phyloP scores from a whole-genome alignment of 768 basidiomycete species.

The Suillus bovinus region DNA sequence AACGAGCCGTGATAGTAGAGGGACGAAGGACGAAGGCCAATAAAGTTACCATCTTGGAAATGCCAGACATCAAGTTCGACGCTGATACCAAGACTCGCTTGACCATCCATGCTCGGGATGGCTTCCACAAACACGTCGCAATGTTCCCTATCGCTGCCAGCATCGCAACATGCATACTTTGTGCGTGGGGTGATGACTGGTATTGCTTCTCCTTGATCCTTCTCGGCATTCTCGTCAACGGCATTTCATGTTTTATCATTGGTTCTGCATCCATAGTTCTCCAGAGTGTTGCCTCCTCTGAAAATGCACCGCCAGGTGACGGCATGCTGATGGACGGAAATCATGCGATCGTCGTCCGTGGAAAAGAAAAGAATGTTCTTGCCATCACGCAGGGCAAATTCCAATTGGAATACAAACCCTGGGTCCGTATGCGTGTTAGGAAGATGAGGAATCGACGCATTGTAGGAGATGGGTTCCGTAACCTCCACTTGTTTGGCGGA shows the following conservation, averaged over 20 bases:
- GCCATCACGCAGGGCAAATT: constrained; percentile 22
- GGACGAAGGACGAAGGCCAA: constrained; percentile 22
- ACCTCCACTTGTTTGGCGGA: background rate
- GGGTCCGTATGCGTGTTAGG: constrained; percentile 15
- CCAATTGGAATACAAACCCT: constrained; percentile 17
- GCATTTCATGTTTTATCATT: constrained; percentile 26
- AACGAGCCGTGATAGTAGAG: constrained; percentile 1
- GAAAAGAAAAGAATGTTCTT: constrained; percentile 18
- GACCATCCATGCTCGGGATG: constrained; percentile 6
- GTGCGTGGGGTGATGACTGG: constrained; percentile 30
- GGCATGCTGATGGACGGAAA: constrained; percentile 13
- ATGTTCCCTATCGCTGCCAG: constrained; percentile 29
- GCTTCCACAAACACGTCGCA: constrained; percentile 10
- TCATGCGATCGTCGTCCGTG: constrained; percentile 18
- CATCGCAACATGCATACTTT: constrained; percentile 22
- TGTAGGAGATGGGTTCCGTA: background rate
- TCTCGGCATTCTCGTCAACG: constrained; percentile 32
- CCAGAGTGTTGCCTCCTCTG: constrained; percentile 9
- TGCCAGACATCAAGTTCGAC: constrained; percentile 10
- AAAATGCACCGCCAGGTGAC: constrained; percentile 17
- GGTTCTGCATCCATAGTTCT: constrained; percentile 21
- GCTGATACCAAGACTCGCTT: constrained; percentile 8
- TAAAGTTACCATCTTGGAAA: constrained; percentile 25
- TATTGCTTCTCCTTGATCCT: constrained; percentile 31
- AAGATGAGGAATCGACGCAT: constrained; percentile 1